phyloP scores from a whole-genome alignment of 768 basidiomycete genomes.

The Obba rivulosa region DNA sequence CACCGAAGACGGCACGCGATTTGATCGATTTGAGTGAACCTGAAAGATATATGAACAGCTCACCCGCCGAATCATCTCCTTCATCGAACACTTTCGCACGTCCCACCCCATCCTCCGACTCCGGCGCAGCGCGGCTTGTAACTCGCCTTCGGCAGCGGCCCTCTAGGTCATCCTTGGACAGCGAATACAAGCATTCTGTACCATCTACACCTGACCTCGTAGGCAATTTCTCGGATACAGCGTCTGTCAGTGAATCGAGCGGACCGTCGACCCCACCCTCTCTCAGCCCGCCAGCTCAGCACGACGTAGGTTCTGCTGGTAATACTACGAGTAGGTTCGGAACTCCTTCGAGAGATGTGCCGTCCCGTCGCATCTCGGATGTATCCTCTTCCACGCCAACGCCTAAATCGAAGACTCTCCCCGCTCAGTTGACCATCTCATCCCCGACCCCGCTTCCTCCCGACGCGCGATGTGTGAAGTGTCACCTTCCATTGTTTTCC shows the following conservation, averaged over 20 bases:
- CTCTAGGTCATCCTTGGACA: too few species aligned
- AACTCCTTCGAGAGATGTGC: too few species aligned
- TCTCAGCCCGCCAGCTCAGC: slow-evolving; percentile 26
- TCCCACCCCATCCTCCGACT: background rate
- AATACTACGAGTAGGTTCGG: background rate
- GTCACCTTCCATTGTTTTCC: slow-evolving; percentile 52
- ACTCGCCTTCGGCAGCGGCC: slow-evolving; percentile 2
- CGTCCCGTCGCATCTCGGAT: slow-evolving; percentile 4
- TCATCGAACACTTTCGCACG: background rate
- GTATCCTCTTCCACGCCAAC: slow-evolving; percentile 16
- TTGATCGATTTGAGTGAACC: slow-evolving; percentile 17
- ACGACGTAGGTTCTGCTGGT: slow-evolving; percentile 1
- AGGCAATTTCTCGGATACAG: slow-evolving; percentile 54
- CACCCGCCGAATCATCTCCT: slow-evolving; percentile 1
- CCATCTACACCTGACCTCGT: slow-evolving; percentile 58
- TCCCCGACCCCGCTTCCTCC: slow-evolving; percentile 29
- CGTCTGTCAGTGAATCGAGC: slow-evolving; percentile 40
- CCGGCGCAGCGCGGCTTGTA: slow-evolving; percentile 1
- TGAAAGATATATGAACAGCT: slow-evolving; percentile 6
- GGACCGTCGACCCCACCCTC: slow-evolving; percentile 48
- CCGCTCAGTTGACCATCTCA: slow-evolving; percentile 14
- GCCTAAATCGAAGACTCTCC: slow-evolving; percentile 19
- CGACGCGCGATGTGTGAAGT: slow-evolving; percentile 54
- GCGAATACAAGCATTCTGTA: slow-evolving; percentile 25
- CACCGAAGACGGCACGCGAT: slow-evolving; percentile 11